phyloP scores from a whole-genome alignment of 1,284 basidiomycete species.

The Malassezia sp. region DNA sequence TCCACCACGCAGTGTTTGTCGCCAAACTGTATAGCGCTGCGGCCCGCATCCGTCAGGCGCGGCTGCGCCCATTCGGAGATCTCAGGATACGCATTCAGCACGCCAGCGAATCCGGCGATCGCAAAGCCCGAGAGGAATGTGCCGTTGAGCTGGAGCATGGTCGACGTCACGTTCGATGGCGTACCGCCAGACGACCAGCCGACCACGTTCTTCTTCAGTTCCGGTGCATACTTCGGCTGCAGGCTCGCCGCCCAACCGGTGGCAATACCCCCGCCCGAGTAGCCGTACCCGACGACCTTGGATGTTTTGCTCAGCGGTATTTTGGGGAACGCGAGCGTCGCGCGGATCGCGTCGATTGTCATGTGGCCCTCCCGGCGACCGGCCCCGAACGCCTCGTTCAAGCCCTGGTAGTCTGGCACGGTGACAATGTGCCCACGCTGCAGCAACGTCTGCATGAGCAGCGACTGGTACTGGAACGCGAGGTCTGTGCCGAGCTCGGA shows the following conservation, averaged over 20 bases:
- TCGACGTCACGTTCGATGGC: conserved; percentile 24
- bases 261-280: conserved; percentile 38
- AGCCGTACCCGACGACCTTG: conserved; percentile 27
- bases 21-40: conserved; percentile 5
- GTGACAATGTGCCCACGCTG: conserved; percentile 22
- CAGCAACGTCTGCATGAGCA: neutral
- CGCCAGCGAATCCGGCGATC: conserved; percentile 25
- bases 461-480: conserved; percentile 2
- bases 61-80: conserved; percentile 15
- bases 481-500: conserved; percentile 12
- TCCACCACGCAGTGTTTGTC: conserved; percentile 3
- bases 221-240: conserved; percentile 25
- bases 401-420: conserved; percentile 32
- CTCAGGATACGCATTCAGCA: conserved; percentile 18
- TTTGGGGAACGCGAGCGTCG: conserved; percentile 21
- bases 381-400: conserved; percentile 30
- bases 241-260: conserved; percentile 30
- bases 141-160: neutral
- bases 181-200: conserved; percentile 28
- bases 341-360: conserved; percentile 29
- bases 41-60: conserved; percentile 14
- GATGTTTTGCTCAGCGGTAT: conserved; percentile 18
- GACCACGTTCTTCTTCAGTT: conserved; percentile 22
- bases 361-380: conserved; percentile 26
- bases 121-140: conserved; percentile 29